Evolutionary conservation across 768 basidiomycete species (phyloP), one percentile per base, ranked within the genome.

Genomic region (Boletales sp.): DNA sequence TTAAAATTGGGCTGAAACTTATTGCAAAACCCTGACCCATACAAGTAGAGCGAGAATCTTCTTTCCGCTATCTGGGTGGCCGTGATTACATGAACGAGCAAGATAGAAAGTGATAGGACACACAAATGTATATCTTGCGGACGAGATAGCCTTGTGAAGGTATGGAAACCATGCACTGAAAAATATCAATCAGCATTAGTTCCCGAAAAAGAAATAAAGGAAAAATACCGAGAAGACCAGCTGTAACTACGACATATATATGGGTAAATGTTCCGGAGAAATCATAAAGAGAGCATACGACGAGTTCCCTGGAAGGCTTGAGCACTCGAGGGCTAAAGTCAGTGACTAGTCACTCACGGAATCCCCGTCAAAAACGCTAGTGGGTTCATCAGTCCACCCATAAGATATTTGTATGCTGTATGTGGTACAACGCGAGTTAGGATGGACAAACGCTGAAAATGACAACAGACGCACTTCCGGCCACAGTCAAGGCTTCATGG

Each of bases 101-200:
- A 35, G 21, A 5, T 8, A 25, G 3, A 15, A 4, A 4, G 7
- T n/a, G 8, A 11, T 14, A 4, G 21, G 28, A 46, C 50, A 3
- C 34, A 51, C 50, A 46, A 18, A 36, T 14, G 2, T 34, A 51
- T 21, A 51, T 45, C 21, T 44, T 32, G 14, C 46, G n/a, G 5
- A 46, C 28, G 15, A 51, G 46, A 36, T 41, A 51, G 3, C 21
- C 44, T 41, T 51, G 50, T 36, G 32, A 13, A 8, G 25, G 4
- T 13, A 36, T 9, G 18, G 21, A 17, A 5, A 41, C 34, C 30
- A n/a, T 2, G 8, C 13, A 12, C 50, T 21, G 21, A 21, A 21
- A 21, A 21, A 21, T 21, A 21, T 21, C 21, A n/a, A 28, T 4
- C 13, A 28, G 18, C 2, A 50, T 50, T 18, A 38, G 21, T 21